Evolutionary conservation across 164 flowering plant species (phyloP), one percentile per base, ranked within the genome.

Genomic region (Liriodendron chinense): DNA sequence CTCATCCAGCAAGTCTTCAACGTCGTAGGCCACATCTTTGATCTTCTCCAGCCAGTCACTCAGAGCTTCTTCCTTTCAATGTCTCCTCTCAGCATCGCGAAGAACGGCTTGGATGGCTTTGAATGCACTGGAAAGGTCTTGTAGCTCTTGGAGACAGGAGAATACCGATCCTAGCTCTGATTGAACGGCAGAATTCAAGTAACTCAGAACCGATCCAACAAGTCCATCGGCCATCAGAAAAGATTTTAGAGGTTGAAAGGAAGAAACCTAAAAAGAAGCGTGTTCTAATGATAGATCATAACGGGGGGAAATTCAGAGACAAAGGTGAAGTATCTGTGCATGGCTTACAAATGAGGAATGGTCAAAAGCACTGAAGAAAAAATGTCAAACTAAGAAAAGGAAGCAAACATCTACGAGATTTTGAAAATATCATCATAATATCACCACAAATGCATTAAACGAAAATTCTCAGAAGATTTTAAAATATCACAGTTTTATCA

Each of bases 41-140:
- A 73, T 26, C 59, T 64, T 47, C n/a, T 21, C 26, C 28, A 73
- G 28, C 76, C 76, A 73, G 14, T 47, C n/a, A 12, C 59, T 65
- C 59, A 82, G 74, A 12, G 34, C 0, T 18, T 72, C 68, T 1
- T 84, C 74, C 21, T 69, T 74, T 3, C 76, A 64, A 50, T 80
- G 81, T 20, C 65, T 70, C 23, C 65, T 70, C 65, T 82, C 86
- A 2, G 84, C 86, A 72, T 84, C 83, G 9, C 12, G 22, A 20
- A 83, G 74, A 62, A 81, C 77, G 7, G 78, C 80, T 25, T 69
- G 71, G 68, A 77, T 75, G 57, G 68, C 49, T 5, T 26, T 12
- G 56, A 82, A 64, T 8, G 57, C 23, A 25, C 12, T 59, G 0
- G 13, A 21, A 61, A 82, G 84, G 22, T 72, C 70, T 63, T 74